Percentiles rank a stretch among this genome's conserved stretches.
Conservation (phyloP, 805 yeast genomes). For the Wickerhamomyces mucosus region DNA sequence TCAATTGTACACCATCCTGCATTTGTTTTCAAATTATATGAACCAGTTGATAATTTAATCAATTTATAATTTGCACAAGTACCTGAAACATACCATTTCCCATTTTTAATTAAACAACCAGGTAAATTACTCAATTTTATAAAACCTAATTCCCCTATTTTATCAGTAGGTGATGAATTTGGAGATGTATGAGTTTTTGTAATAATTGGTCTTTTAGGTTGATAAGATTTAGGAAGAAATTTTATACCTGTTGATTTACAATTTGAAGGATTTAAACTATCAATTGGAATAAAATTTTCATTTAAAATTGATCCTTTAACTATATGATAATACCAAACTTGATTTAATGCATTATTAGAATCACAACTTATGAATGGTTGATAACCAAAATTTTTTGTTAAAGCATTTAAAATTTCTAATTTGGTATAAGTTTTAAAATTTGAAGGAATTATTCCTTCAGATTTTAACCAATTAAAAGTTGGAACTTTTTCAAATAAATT, state of each 20-base stretch:
- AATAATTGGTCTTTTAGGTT: conserved; percentile 17
- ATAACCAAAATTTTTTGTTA: conserved; percentile 40
- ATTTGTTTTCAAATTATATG: conserved; percentile 50
- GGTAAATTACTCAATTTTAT: conserved; percentile 38
- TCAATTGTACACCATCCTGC: conserved; percentile 64
- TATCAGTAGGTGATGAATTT: conserved; percentile 23
- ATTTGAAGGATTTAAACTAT: conserved; percentile 41
- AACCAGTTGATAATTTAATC: conserved; percentile 30
- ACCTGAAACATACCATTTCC: conserved; percentile 74
- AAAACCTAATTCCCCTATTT: conserved; percentile 30
- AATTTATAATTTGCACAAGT: conserved; percentile 75
- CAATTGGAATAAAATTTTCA: conserved; percentile 58
- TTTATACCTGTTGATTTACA: conserved; percentile 68
- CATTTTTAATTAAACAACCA: conserved; percentile 81
- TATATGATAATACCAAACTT: conserved; percentile 71
- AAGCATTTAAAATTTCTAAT: conserved; percentile 42
- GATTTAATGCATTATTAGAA: conserved; percentile 32
- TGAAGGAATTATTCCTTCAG: conserved; percentile 66
- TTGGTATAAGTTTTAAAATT: conserved; percentile 45
- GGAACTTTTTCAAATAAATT: conserved; percentile 49
- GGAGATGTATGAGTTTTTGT: conserved; percentile 14
- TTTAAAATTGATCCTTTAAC: conserved; percentile 62
- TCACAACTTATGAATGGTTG: conserved; percentile 57
- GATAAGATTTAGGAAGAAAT: conserved; percentile 36
- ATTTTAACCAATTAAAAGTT: conserved; percentile 56